Conservation (phyloP, 345 rosid species). For the Physaria fendleri region DNA sequence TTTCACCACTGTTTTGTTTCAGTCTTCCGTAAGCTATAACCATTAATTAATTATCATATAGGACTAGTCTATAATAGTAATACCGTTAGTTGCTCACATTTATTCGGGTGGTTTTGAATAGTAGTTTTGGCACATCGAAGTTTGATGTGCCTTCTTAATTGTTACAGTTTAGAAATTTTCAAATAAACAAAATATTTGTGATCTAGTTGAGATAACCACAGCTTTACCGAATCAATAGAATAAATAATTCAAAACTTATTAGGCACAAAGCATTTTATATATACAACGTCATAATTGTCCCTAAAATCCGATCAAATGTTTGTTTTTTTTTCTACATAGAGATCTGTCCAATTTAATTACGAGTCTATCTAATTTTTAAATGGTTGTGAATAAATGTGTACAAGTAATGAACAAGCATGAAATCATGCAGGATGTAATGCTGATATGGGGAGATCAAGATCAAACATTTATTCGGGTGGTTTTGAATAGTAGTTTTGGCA, state of each 20-base stretch:
- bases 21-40: background rate
- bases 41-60: too few relatives aligned
- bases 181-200: too few relatives aligned
- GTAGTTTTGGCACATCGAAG: too few relatives aligned
- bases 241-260: too few relatives aligned
- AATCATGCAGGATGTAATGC: conserved; percentile 50
- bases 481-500: background rate
- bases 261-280: too few relatives aligned
- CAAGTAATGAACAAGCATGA: background rate
- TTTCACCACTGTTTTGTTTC: background rate
- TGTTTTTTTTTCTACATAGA: too few relatives aligned
- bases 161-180: background rate
- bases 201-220: background rate
- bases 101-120: background rate
- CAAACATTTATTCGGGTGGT: background rate
- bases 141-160: background rate
- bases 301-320: too few relatives aligned
- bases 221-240: too few relatives aligned
- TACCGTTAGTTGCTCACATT: background rate
- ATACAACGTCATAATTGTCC: too few relatives aligned
- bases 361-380: background rate
- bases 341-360: background rate
- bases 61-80: background rate
- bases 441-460: conserved; percentile 84
- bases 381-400: background rate